phyloP scores from a whole-genome alignment of 2,329 filamentous ascomycete genomes.

The Thielaviopsis euricoi region DNA sequence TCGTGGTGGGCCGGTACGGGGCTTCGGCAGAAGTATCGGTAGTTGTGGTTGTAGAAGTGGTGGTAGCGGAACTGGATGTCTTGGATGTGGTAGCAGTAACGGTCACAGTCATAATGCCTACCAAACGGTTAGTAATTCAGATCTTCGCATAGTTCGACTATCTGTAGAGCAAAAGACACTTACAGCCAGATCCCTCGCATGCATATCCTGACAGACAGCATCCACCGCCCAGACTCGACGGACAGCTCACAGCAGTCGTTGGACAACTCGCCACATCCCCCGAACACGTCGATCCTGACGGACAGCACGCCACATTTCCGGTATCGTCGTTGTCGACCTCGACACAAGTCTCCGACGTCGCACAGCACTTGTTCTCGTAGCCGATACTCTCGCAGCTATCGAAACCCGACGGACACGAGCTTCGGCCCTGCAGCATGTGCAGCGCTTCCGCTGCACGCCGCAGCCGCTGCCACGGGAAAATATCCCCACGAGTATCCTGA shows the following conservation, averaged over 20 bases:
- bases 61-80: constrained; percentile 17
- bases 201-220: constrained; percentile 60
- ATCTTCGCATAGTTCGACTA: too few relatives aligned
- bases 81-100: constrained; percentile 17
- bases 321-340: constrained; percentile 43
- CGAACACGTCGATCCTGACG: constrained; percentile 43
- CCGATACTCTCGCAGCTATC: constrained; percentile 46
- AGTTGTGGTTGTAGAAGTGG: constrained; percentile 15
- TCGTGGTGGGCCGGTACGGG: constrained; percentile 19
- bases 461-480: constrained; percentile 14
- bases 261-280: constrained; percentile 47
- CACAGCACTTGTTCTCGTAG: constrained; percentile 57
- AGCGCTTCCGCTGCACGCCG: constrained; percentile 30
- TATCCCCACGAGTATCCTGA: constrained; percentile 9
- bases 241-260: constrained; percentile 46
- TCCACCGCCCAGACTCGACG: constrained; percentile 49
- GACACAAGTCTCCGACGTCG: constrained; percentile 48
- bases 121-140: not conserved
- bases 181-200: constrained; percentile 56
- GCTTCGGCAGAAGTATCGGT: constrained; percentile 21
- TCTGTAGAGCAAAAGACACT: constrained; percentile 19
- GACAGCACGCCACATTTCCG: constrained; percentile 62
- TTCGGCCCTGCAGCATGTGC: constrained; percentile 35
- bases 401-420: constrained; percentile 53
- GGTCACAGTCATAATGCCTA: constrained; percentile 11